These are phyloP conservation scores for Globisporangium apiculatum DNA, from an alignment of 352 stramenopile species.

Conservation along the genomic window DNA sequence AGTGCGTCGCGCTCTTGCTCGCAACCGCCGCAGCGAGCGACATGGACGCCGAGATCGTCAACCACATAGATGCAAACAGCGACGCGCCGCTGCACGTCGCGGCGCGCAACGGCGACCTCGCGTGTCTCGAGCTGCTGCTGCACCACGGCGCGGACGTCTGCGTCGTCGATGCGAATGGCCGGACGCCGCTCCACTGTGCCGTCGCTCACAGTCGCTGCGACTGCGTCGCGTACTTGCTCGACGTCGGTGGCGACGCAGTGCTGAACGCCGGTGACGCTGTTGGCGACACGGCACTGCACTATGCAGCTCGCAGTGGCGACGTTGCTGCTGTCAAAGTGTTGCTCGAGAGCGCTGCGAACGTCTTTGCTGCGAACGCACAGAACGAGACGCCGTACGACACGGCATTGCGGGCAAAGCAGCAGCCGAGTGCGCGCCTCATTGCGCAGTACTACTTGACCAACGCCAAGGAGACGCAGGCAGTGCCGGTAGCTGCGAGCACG, in stretches of 20 bases:
- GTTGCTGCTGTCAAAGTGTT: constrained; percentile 63
- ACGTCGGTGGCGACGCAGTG: constrained; percentile 75
- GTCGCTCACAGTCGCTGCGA: constrained; percentile 50
- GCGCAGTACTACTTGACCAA: constrained; percentile 43
- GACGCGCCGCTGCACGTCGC: constrained; percentile 78
- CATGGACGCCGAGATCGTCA: constrained; percentile 85
- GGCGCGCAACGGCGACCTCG: constrained; percentile 55
- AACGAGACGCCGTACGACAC: constrained; percentile 62
- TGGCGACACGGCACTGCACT: constrained; percentile 73
- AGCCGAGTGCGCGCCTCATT: constrained; percentile 45
- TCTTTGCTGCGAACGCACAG: constrained; percentile 49
- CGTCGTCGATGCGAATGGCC: constrained; percentile 74
- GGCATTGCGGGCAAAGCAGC: constrained; percentile 40
- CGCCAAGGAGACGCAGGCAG: constrained; percentile 15
- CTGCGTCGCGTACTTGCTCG: constrained; percentile 77
- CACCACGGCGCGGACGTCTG: constrained; percentile 80
- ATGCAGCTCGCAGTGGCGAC: constrained; percentile 52
- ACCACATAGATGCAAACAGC: constrained; percentile 77
- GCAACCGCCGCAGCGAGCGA: constrained; percentile 73
- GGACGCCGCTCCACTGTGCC: constrained; percentile 73
- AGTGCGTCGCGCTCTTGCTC: constrained; percentile 58
- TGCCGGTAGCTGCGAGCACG: background rate
- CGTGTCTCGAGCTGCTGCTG: constrained; percentile 63
- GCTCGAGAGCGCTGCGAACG: constrained; percentile 69
- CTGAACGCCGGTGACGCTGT: constrained; percentile 72